Evolutionary conservation across 768 basidiomycete genomes (phyloP).

Genomic region (Arthromyces matolae): DNA sequence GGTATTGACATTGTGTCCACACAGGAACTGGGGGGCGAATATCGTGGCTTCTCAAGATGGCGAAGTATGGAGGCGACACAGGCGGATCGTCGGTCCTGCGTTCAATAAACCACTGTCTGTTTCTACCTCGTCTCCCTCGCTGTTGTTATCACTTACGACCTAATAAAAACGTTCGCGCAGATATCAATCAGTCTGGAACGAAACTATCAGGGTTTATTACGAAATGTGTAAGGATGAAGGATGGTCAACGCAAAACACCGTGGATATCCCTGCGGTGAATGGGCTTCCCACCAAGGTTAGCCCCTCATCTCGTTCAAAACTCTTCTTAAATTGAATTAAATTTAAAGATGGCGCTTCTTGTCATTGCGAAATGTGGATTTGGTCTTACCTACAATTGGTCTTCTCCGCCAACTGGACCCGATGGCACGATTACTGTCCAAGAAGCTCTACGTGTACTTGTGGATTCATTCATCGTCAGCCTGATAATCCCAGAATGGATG

Average conservation of each 20-base stretch:
- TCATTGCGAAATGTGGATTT: slow-evolving; percentile 43
- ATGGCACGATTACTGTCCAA: slow-evolving; percentile 35
- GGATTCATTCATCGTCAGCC: slow-evolving; percentile 19
- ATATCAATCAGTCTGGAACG: slow-evolving; percentile 31
- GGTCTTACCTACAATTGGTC: slow-evolving; percentile 40
- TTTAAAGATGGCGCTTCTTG: slow-evolving; percentile 35
- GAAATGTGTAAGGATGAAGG: slow-evolving; percentile 28
- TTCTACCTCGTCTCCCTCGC: not conserved
- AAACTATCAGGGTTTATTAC: slow-evolving; percentile 25
- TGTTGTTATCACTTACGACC: not conserved
- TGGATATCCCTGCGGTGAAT: slow-evolving; percentile 15
- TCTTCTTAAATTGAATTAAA: slow-evolving; percentile 24
- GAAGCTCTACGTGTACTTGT: slow-evolving; percentile 31
- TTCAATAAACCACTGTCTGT: slow-evolving; percentile 38
- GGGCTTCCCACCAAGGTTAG: slow-evolving; percentile 2
- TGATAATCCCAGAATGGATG: slow-evolving; percentile 7
- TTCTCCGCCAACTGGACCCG: slow-evolving; percentile 29
- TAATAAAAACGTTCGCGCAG: slow-evolving; percentile 16
- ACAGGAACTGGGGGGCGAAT: slow-evolving; percentile 9
- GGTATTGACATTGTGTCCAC: not conserved
- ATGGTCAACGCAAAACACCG: slow-evolving; percentile 18
- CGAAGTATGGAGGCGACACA: slow-evolving; percentile 41
- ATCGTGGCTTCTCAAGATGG: slow-evolving; percentile 22
- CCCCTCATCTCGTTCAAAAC: not conserved
- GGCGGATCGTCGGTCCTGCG: slow-evolving; percentile 39